Evolutionary conservation across 2,329 filamentous ascomycete species (phyloP).

Genomic region (Hymenoscyphus occultus): DNA sequence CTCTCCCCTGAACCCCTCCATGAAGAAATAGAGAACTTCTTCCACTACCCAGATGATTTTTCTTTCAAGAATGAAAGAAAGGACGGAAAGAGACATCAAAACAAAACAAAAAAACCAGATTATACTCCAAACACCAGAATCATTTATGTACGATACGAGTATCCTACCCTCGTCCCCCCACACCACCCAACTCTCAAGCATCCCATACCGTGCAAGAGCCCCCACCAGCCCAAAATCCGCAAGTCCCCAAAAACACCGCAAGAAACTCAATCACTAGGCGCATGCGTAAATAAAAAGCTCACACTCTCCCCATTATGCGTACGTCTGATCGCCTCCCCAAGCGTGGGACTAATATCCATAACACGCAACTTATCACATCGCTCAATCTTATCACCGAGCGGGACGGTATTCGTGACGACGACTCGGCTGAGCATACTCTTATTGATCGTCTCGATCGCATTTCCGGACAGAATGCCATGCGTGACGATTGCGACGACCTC

Average conservation of each 20-base stretch:
- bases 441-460: conserved; percentile 73
- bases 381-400: conserved; percentile 75
- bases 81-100: not conserved
- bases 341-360: conserved; percentile 85
- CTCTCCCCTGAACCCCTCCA: no score
- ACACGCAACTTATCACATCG: conserved; percentile 78
- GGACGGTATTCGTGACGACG: conserved; percentile 89
- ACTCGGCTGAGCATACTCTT: conserved; percentile 71
- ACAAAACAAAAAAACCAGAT: not conserved
- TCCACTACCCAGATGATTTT: not conserved
- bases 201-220: not conserved
- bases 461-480: conserved; percentile 85
- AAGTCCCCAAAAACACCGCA: not conserved
- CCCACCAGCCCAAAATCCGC: not conserved
- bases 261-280: conserved; percentile 46
- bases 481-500: conserved; percentile 94
- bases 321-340: conserved; percentile 67
- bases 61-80: no score
- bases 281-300: conserved; percentile 67
- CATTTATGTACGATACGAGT: conserved; percentile 3
- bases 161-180: not conserved
- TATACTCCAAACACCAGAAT: conserved; percentile 6
- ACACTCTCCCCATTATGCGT: conserved; percentile 68
- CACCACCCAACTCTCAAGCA: not conserved
- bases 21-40: no score